Evolutionary conservation across 257 asterid species (phyloP), one percentile per base, ranked within the genome.

Genomic region (Ballota nigra): DNA sequence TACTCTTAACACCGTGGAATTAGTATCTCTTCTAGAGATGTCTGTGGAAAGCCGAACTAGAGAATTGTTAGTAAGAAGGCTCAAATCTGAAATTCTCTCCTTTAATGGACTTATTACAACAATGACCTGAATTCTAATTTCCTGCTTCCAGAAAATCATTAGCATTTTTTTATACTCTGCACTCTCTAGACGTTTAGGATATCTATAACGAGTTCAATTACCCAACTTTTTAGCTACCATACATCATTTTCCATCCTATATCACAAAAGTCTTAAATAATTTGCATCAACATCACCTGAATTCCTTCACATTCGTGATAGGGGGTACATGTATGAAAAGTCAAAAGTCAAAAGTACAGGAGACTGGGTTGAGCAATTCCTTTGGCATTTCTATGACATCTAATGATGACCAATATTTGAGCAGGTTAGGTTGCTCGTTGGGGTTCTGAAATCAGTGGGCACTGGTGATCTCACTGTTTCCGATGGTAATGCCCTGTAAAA

Each of bases 381-480:
- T 53, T 19, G 13, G 13, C 20, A 45, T 45, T 41, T 41, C 6
- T 41, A 5, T 67, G 28, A 49, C 26, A 28, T 69, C 45, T 34
- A 49, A 49, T 45, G 22, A 65, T 59, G 18, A 55, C 69, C 34
- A 49, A 66, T 28, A 61, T 36, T 62, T 59, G 74, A 51, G 71
- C 98, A 92, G 99, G 99, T 95, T 63, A 87, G 98, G 75, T 76
- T 95, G 88, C 81, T 95, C 5, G 97, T 89, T 63, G 99, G 97
- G 70, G 95, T 76, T 83, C 87, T 95, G 73, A 95, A 92, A 79
- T 57, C 88, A 8, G 98, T 89, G 71, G 98, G 98, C 79, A 75
- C 85, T 0, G 92, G 96, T 15, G 89, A 85, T 20, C 75, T 92
- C 72, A 83, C 89, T 16, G 77, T 80, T 66, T 69, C 87, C 20